phyloP scores from a whole-genome alignment of 2,329 filamentous ascomycete genomes.

The Aspergillus ruber region DNA sequence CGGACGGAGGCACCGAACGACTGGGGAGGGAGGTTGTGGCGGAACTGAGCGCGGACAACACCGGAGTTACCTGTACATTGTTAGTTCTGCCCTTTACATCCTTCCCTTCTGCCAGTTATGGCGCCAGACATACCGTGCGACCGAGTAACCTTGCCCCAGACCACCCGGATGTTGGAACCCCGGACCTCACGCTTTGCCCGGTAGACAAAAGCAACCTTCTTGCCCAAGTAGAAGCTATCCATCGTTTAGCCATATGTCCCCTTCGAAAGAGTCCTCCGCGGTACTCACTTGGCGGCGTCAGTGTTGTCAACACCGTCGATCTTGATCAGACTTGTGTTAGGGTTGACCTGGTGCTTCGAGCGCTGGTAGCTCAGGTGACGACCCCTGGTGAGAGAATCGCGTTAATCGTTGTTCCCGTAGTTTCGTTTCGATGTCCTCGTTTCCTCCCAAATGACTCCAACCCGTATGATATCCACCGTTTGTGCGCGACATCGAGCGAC shows the following conservation, averaged over 20 bases:
- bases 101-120: neutral
- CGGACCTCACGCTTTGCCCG: slow-evolving; percentile 89
- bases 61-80: slow-evolving; percentile 75
- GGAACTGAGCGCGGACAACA: slow-evolving; percentile 96
- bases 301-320: slow-evolving; percentile 96
- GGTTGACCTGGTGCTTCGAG: slow-evolving; percentile 84
- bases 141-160: slow-evolving; percentile 97
- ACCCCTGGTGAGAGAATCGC: slow-evolving; percentile 57
- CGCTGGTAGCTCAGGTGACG: slow-evolving; percentile 98
- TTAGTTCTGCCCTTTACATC: slow-evolving; percentile 3
- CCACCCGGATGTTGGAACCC: slow-evolving; percentile 96
- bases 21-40: slow-evolving; percentile 89
- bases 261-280: neutral
- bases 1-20: slow-evolving; percentile 94
- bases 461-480: slow-evolving; percentile 9
- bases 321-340: slow-evolving; percentile 91
- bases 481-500: slow-evolving; percentile 11
- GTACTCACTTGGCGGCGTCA: slow-evolving; percentile 70
- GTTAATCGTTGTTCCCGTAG: slow-evolving; percentile 27
- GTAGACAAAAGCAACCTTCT: slow-evolving; percentile 99
- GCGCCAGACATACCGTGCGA: slow-evolving; percentile 67
- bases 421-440: slow-evolving; percentile 1
- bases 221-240: slow-evolving; percentile 84
- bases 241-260: slow-evolving; percentile 11
- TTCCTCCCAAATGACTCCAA: neutral